Evolutionary conservation across 163 green algal genomes (phyloP).

Genomic region (Picocystis sp.): DNA sequence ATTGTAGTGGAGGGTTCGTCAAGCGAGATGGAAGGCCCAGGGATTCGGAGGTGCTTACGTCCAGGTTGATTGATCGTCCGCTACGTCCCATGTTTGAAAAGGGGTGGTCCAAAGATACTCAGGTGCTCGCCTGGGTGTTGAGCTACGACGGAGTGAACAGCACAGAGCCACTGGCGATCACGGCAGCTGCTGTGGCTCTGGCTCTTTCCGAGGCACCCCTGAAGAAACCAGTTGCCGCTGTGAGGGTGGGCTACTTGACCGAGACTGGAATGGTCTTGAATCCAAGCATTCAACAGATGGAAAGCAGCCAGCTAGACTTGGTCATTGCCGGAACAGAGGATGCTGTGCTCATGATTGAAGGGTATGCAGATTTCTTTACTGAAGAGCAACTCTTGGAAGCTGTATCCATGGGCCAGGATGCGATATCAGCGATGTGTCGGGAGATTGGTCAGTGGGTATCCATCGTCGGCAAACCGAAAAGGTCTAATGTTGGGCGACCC

Average conservation of each 20-base stretch:
- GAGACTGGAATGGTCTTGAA: constrained; percentile 60
- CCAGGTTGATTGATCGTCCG: constrained; percentile 76
- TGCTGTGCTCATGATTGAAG: constrained; percentile 94
- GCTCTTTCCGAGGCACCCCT: constrained; percentile 81
- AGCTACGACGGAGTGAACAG: constrained; percentile 61
- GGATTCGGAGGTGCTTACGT: constrained; percentile 64
- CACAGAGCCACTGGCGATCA: constrained; percentile 86
- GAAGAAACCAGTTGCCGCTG: constrained; percentile 65
- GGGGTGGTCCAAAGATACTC: constrained; percentile 73
- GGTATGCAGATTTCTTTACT: constrained; percentile 77
- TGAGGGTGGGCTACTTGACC: constrained; percentile 57
- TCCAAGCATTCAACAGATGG: constrained; percentile 62
- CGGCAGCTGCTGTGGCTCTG: constrained; percentile 64
- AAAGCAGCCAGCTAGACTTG: constrained; percentile 58
- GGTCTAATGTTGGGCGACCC: neutral
- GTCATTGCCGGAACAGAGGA: constrained; percentile 75
- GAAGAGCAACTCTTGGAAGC: constrained; percentile 73
- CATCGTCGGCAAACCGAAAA: constrained; percentile 50
- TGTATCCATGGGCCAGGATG: constrained; percentile 31
- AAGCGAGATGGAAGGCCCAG: constrained; percentile 49
- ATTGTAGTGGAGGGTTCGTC: constrained; percentile 1
- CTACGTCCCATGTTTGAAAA: constrained; percentile 77
- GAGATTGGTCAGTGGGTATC: constrained; percentile 52
- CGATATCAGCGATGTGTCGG: constrained; percentile 41
- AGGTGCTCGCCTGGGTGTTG: constrained; percentile 82